phyloP scores from a whole-genome alignment of 495 filamentous ascomycete genomes.

The Schizothecium vesticola region DNA sequence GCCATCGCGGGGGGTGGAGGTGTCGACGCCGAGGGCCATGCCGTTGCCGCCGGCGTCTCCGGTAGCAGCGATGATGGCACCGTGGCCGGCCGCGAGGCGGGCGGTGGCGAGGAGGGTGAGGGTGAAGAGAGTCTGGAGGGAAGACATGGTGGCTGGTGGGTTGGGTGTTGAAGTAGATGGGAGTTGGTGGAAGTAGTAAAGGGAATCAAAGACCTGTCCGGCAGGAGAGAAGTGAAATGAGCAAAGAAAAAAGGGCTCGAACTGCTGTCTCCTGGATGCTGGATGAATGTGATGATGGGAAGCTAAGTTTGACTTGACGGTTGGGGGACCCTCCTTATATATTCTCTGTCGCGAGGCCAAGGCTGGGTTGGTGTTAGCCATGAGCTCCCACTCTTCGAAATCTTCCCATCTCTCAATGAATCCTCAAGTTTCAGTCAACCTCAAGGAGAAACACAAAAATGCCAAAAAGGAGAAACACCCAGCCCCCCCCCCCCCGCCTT shows the following conservation, averaged over 20 bases:
- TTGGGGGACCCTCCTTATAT: not conserved
- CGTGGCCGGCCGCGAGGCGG: conserved; percentile 42
- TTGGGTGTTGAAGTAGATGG: not conserved
- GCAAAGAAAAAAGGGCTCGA: not conserved
- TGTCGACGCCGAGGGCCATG: conserved; percentile 44
- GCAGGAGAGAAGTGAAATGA: conserved; percentile 21
- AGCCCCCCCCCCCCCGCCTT: not conserved
- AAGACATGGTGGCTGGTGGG: conserved; percentile 1
- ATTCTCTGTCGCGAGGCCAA: not conserved
- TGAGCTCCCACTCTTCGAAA: not conserved
- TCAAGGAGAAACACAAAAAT: not conserved
- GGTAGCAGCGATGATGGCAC: conserved; percentile 42
- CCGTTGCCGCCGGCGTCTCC: conserved; percentile 47
- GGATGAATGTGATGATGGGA: not conserved
- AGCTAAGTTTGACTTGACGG: not conserved
- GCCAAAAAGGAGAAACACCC: not conserved
- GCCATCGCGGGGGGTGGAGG: conserved; percentile 47
- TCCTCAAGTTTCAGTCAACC: not conserved
- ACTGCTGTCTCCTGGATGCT: not conserved
- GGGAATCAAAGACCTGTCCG: conserved; percentile 24
- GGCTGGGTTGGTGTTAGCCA: not conserved
- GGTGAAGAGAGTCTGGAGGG: conserved; percentile 25
- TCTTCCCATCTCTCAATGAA: not conserved
- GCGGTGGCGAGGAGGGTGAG: conserved; percentile 29
- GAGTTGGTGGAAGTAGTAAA: conserved; percentile 5